phyloP scores from a whole-genome alignment of 306 rosid genomes.

The Begonia peltatifolia region DNA sequence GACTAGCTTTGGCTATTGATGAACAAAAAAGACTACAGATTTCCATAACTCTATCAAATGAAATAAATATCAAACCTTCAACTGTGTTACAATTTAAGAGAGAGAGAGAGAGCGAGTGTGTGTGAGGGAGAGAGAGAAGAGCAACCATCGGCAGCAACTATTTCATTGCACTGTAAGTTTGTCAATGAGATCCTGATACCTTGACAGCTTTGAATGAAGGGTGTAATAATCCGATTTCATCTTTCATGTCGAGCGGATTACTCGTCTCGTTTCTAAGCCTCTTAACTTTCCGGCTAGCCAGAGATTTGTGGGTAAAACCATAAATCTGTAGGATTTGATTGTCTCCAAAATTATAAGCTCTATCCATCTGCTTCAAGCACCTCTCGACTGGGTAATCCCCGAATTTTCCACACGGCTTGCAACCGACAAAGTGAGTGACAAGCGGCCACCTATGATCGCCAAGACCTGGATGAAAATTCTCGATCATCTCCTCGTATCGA shows the following conservation, averaged over 20 bases:
- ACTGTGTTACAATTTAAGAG: neutral
- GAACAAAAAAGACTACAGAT: no score
- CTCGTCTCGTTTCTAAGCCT: slow-evolving; percentile 44
- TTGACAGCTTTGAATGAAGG: slow-evolving; percentile 42
- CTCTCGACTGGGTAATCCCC: slow-evolving; percentile 74
- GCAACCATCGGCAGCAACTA: neutral
- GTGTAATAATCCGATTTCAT: slow-evolving; percentile 60
- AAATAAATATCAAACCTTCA: no score
- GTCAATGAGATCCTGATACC: slow-evolving; percentile 4
- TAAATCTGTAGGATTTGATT: slow-evolving; percentile 68
- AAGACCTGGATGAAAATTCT: slow-evolving; percentile 52
- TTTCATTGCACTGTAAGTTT: neutral
- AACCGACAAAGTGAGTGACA: slow-evolving; percentile 85
- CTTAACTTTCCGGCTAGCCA: slow-evolving; percentile 44
- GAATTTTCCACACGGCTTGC: slow-evolving; percentile 80
- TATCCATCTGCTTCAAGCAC: slow-evolving; percentile 76
- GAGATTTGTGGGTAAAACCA: slow-evolving; percentile 49
- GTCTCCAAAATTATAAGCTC: slow-evolving; percentile 76
- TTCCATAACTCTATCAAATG: no score
- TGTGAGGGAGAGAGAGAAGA: neutral
- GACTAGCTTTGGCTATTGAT: no score
- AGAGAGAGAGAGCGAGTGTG: no score
- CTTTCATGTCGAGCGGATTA: slow-evolving; percentile 44
- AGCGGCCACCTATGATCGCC: slow-evolving; percentile 83
- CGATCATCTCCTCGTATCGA: slow-evolving; percentile 52